Conservation (phyloP, 305 asterid genomes). For the Solanum aculeatissimum region DNA sequence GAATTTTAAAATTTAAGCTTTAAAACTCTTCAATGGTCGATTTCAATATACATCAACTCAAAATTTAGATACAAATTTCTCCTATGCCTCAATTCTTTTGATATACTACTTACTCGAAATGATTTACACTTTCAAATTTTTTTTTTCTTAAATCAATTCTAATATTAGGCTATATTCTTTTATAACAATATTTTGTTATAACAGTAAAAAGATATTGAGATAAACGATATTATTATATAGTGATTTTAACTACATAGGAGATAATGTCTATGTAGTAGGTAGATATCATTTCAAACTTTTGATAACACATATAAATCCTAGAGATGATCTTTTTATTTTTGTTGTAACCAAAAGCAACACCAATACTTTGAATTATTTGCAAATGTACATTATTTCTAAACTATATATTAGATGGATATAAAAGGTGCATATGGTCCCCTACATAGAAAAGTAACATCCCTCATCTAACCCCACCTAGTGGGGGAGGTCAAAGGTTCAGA, state of each 20-base stretch:
- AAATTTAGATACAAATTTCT: too few species aligned
- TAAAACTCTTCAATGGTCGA: neutral
- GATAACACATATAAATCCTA: constrained; percentile 28
- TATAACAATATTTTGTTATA: too few species aligned
- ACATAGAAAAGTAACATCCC: constrained; percentile 7
- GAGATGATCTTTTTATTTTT: constrained; percentile 21
- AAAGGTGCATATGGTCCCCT: constrained; percentile 29
- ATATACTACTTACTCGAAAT: too few species aligned
- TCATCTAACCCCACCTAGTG: neutral
- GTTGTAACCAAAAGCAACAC: constrained; percentile 26
- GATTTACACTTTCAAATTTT: too few species aligned
- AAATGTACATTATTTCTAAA: neutral
- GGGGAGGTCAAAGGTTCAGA: too few species aligned
- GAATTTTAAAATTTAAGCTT: neutral
- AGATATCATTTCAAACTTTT: constrained; percentile 12
- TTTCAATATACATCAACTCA: too few species aligned
- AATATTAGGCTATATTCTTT: too few species aligned
- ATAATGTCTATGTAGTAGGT: neutral
- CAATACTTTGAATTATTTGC: neutral
- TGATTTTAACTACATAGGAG: neutral
- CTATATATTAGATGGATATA: neutral
- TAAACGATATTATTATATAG: neutral
- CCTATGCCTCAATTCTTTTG: too few species aligned
- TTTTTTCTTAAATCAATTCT: too few species aligned
- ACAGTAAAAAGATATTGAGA: too few species aligned